These are phyloP conservation scores for Solanum pinnatisectum DNA, from an alignment of 257 asterid species.

Conservation along the genomic window DNA sequence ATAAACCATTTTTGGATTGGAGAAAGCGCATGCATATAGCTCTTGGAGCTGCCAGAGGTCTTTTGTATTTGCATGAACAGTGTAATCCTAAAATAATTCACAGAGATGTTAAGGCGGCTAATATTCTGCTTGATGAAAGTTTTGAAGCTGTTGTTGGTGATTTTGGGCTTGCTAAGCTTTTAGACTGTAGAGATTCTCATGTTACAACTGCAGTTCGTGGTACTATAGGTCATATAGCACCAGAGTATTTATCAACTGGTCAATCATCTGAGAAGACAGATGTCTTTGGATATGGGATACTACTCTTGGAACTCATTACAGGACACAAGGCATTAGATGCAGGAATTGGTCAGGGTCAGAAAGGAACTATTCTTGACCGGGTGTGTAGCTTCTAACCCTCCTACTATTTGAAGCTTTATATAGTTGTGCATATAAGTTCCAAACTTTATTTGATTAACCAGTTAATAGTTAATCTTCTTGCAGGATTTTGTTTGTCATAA, in stretches of 20 bases:
- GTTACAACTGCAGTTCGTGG: slow-evolving; percentile 98
- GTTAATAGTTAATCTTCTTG: background rate
- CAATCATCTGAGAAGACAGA: slow-evolving; percentile 93
- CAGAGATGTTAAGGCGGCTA: slow-evolving; percentile 93
- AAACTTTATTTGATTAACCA: background rate
- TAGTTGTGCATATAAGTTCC: background rate
- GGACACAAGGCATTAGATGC: slow-evolving; percentile 74
- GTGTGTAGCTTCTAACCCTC: slow-evolving; percentile 22
- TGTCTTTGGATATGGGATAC: slow-evolving; percentile 87
- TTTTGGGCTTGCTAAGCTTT: slow-evolving; percentile 89
- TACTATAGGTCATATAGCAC: slow-evolving; percentile 88
- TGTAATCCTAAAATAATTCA: slow-evolving; percentile 88
- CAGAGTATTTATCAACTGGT: slow-evolving; percentile 91
- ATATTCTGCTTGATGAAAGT: slow-evolving; percentile 75
- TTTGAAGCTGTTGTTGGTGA: slow-evolving; percentile 95
- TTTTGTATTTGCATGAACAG: slow-evolving; percentile 77
- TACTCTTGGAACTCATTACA: slow-evolving; percentile 73
- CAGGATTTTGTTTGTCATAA: background rate
- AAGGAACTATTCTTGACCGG: slow-evolving; percentile 88
- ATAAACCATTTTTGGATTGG: slow-evolving; percentile 80
- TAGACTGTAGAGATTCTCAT: slow-evolving; percentile 79
- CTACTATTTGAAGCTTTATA: background rate
- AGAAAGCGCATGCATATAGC: slow-evolving; percentile 64
- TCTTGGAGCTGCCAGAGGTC: slow-evolving; percentile 93
- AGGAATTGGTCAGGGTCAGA: slow-evolving; percentile 52